Base-by-base conservation (phyloP, 2,329 filamentous ascomycete species). In the Chaetoscypha palmicola region DNA sequence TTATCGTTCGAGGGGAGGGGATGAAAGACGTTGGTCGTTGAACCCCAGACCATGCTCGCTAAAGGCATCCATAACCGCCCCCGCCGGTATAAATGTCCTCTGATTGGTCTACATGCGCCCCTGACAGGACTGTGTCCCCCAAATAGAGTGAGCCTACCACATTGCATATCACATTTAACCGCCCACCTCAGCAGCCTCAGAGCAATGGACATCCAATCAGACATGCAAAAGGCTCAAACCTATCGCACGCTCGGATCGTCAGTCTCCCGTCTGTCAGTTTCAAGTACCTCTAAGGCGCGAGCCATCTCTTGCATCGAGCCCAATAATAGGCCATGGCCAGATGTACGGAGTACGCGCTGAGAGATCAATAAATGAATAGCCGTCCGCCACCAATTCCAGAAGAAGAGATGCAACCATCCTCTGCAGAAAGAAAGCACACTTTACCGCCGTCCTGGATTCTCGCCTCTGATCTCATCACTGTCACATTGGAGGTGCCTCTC, bases 261-360 rank as follows among this genome's bases (percentile, higher is more conserved):
- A 23, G 17, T 24, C 14, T 33, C 7, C 11, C 23, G 20, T 38
- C 14, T 16, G 17, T 38, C 20, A 38, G 35, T 38, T 38, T 38
- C 35, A 38, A 20, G 35, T 9, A n/a, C 21, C 11, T 11, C n/a
- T n/a, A 38, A n/a, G 37, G 37, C 14, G 8, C 16, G 24, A 28
- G 24, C 16, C 14, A 5, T 26, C 37, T 16, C 17, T 22, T n/a
- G 17, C 24, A 30, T 39, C 14, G n/a, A 19, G 37, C 20, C 56
- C 56, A 59, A 58, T 59, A 37, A 53, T 47, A 49, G 55, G 47
- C 56, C 7, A 28, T 28, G 24, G 24, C 24, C 12, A 28, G 7
- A 28, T 51, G 23, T 16, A 43, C 39, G 24, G 7, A 7, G 24
- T 28, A 28, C 7, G 24, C 24, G 24, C 24, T 28, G 7, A 28